Evolutionary conservation across 805 yeast species (phyloP).

Genomic region (Hanseniaspora thailandica): DNA sequence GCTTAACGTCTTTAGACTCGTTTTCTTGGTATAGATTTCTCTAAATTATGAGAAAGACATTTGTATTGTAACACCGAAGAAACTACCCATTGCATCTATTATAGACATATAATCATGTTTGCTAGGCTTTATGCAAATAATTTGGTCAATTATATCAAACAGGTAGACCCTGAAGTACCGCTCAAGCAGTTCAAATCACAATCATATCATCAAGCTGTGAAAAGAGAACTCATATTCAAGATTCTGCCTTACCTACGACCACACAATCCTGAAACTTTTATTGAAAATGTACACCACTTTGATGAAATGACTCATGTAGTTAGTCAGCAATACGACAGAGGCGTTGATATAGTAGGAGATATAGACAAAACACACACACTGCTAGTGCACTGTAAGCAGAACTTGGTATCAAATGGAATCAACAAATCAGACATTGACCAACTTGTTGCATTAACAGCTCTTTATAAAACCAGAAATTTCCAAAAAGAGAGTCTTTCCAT

Average conservation of each 20-base stretch:
- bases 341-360: constrained; percentile 26
- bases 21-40: no score
- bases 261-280: not conserved
- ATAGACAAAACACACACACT: constrained; percentile 18
- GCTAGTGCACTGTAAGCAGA: constrained; percentile 27
- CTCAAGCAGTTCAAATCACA: constrained; percentile 24
- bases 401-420: constrained; percentile 23
- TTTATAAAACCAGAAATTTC: constrained; percentile 10
- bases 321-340: constrained; percentile 29
- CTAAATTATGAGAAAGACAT: no score
- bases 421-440: constrained; percentile 27
- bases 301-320: constrained; percentile 20
- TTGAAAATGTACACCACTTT: not conserved
- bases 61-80: no score
- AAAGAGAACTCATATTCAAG: constrained; percentile 25
- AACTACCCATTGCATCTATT: no score
- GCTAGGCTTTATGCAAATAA: not conserved
- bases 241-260: constrained; percentile 16
- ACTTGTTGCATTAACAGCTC: constrained; percentile 23
- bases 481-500: constrained; percentile 20
- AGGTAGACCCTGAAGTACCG: not conserved
- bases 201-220: constrained; percentile 27
- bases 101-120: no score
- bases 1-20: no score
- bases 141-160: not conserved